phyloP scores from a whole-genome alignment of 495 filamentous ascomycete genomes.

The Darksidea phi region DNA sequence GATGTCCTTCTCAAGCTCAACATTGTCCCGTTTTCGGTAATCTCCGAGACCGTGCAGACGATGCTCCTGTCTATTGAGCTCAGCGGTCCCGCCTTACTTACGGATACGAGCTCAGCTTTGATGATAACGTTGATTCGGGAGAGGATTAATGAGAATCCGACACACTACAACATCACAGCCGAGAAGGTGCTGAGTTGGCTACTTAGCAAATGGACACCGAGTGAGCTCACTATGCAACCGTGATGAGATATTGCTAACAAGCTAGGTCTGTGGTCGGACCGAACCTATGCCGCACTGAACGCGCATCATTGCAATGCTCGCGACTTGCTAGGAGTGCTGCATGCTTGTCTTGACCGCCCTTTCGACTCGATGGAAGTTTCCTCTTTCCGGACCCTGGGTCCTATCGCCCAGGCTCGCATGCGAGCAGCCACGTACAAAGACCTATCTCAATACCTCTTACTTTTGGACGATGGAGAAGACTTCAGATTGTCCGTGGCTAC shows the following conservation, averaged over 20 bases:
- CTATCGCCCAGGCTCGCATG: slow-evolving; percentile 46
- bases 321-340: slow-evolving; percentile 45
- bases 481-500: slow-evolving; percentile 16
- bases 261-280: slow-evolving; percentile 44
- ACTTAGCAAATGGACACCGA: slow-evolving; percentile 73
- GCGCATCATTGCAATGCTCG: slow-evolving; percentile 41
- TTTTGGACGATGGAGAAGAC: slow-evolving; percentile 27
- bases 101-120: slow-evolving; percentile 72
- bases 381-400: slow-evolving; percentile 35
- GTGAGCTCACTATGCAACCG: slow-evolving; percentile 47
- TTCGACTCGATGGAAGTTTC: slow-evolving; percentile 5
- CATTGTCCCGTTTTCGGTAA: slow-evolving; percentile 36
- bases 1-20: slow-evolving; percentile 54
- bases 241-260: slow-evolving; percentile 25
- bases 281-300: slow-evolving; percentile 40
- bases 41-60: slow-evolving; percentile 59
- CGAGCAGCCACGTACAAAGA: slow-evolving; percentile 27
- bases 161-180: slow-evolving; percentile 60
- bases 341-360: slow-evolving; percentile 42
- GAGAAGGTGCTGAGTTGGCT: slow-evolving; percentile 77
- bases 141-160: slow-evolving; percentile 62
- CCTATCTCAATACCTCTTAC: slow-evolving; percentile 46
- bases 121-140: slow-evolving; percentile 65
- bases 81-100: slow-evolving; percentile 75
- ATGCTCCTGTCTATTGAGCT: slow-evolving; percentile 74